Base-by-base conservation (phyloP, 305 asterid genomes). In the Rubia tinctorum region DNA sequence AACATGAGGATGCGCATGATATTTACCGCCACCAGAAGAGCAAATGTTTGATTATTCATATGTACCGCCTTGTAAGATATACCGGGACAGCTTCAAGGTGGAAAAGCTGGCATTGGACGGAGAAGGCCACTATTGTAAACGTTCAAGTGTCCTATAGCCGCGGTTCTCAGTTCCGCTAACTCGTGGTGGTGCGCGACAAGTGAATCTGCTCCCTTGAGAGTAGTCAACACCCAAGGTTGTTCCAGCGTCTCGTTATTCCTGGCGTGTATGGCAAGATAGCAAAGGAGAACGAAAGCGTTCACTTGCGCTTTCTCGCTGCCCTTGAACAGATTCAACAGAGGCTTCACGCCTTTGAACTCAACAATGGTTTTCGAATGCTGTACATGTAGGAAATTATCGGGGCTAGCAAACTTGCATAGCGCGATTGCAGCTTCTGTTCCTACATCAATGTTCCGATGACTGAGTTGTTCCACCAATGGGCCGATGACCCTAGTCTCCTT, bases 91-190 rank as follows among this genome's bases (percentile, higher is more conserved):
- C 51, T 27, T 72, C 44, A 79, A 47, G 76, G 74, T 9, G 71
- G 63, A 25, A 67, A 83, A 56, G 79, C 75, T 68, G 75, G 89
- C 72, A 87, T 77, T 69, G 84, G 89, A 61, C 77, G 72, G 68
- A 90, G 88, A 82, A 88, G 68, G 66, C 96, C 94, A 3, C 93
- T 84, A 77, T 93, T 85, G 76, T 88, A 94, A 80, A 91, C 88
- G 63, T 84, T 88, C 5, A 91, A 76, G 76, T 88, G 91, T 59
- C 73, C 80, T 7, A 82, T 72, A 0, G 97, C 96, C 47, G 78
- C 84, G 6, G 76, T 44, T 49, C 90, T 77, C 86, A 89, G 71
- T 65, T 89, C 96, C 60, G 66, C 86, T 77, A 91, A 65, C 69
- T 86, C 88, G 1, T 85, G 86, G 78, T 86, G 88, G 39, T 87